Percentiles rank a stretch among this genome's conserved stretches.
These are phyloP conservation scores for Starmera quercuum DNA, from an alignment of 805 yeast species.

Conservation along the genomic window DNA sequence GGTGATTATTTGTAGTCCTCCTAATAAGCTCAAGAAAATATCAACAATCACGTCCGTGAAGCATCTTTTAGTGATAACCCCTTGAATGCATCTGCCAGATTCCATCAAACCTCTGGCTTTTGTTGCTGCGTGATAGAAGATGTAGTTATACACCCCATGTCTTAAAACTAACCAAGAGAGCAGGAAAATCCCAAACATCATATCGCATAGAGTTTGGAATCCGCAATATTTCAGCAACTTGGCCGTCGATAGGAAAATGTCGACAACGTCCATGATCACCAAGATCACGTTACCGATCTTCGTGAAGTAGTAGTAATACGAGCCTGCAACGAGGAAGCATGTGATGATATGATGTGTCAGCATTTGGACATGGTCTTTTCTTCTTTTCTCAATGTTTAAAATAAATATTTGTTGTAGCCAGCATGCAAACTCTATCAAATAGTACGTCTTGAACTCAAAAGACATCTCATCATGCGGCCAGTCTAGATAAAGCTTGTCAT, in stretches of 20 bases:
- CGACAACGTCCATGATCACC: constrained; percentile 79
- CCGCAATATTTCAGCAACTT: constrained; percentile 74
- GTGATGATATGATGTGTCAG: constrained; percentile 84
- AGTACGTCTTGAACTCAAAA: constrained; percentile 52
- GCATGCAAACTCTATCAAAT: constrained; percentile 61
- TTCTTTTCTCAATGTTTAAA: constrained; percentile 64
- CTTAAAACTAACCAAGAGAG: constrained; percentile 63
- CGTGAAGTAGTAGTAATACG: constrained; percentile 65
- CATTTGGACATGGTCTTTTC: constrained; percentile 86
- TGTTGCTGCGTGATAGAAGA: constrained; percentile 50
- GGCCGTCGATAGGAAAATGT: constrained; percentile 62
- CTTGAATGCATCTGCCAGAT: constrained; percentile 31
- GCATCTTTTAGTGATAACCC: constrained; percentile 34
- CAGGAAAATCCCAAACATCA: constrained; percentile 59
- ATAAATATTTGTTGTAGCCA: constrained; percentile 81
- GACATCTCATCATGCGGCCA: constrained; percentile 72
- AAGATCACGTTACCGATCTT: constrained; percentile 74
- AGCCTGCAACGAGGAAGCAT: constrained; percentile 54
- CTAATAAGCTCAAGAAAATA: constrained; percentile 47
- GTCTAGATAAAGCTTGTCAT: constrained; percentile 48
- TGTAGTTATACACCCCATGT: constrained; percentile 66
- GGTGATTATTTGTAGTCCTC: constrained; percentile 58
- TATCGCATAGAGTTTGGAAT: constrained; percentile 51
- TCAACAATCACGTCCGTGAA: constrained; percentile 37
- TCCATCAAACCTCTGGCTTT: constrained; percentile 39